phyloP scores from a whole-genome alignment of 2,329 filamentous ascomycete genomes.

The Beauveria sp. region DNA sequence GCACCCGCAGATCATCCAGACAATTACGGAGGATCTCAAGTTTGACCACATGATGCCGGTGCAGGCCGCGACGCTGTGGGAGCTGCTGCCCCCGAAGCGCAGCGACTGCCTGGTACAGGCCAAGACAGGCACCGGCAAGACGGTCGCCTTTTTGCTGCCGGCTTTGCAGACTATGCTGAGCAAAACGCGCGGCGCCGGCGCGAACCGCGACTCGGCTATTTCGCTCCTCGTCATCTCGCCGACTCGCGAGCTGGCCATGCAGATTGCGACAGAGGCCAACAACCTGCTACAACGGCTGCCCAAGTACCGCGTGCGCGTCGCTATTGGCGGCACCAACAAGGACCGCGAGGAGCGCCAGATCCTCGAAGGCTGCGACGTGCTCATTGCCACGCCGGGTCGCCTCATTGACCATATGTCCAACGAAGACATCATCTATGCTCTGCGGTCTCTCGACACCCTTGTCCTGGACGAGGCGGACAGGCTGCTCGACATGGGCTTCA shows the following conservation, averaged over 20 bases:
- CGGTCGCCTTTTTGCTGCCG: constrained; percentile 75
- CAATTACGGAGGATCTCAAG: constrained; percentile 40
- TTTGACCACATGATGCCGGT: constrained; percentile 49
- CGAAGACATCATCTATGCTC: constrained; percentile 58
- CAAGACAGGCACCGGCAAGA: constrained; percentile 84
- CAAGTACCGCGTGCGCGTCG: constrained; percentile 65
- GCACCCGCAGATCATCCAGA: constrained; percentile 38
- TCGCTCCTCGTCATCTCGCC: constrained; percentile 61
- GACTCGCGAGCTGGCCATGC: constrained; percentile 62
- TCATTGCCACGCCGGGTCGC: constrained; percentile 75
- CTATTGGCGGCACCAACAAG: constrained; percentile 76
- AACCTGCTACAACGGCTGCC: constrained; percentile 66
- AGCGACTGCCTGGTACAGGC: constrained; percentile 65
- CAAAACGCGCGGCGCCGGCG: constrained; percentile 22
- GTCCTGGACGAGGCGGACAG: constrained; percentile 80
- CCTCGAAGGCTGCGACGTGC: constrained; percentile 64
- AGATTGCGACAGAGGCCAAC: constrained; percentile 64
- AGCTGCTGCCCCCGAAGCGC: constrained; percentile 37
- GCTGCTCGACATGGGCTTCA: constrained; percentile 77
- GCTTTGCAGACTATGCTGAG: constrained; percentile 68
- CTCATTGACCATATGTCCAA: constrained; percentile 72
- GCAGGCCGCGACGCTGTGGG: constrained; percentile 43
- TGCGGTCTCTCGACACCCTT: constrained; percentile 65
- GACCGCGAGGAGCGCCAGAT: constrained; percentile 64
- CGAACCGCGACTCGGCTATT: constrained; percentile 32